Base-by-base conservation (phyloP, 345 rosid species). In the Psidium friedrichsthalianum region DNA sequence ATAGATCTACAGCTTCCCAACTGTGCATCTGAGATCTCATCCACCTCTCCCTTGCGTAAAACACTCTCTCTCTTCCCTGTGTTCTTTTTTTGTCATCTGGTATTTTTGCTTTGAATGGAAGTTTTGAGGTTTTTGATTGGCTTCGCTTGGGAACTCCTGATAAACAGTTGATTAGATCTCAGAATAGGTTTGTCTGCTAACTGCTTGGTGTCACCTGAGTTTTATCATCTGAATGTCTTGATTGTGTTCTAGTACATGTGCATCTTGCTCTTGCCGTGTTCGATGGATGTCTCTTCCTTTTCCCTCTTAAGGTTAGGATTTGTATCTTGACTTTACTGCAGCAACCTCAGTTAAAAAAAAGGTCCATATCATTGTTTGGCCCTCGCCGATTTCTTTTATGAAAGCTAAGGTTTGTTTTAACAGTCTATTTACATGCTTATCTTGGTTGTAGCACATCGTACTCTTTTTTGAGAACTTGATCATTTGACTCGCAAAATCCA, bases 351-450 rank as follows among this genome's bases (percentile, higher is more conserved):
- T 61, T 49, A 9, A 27, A 29, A 29, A 13, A 54, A 55, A 54
- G 36, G 74, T 61, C 21, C 8, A 61, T 55, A 24, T 1, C 24
- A 55, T 82, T n/a, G 56, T 13, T 82, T 40, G 25, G 29, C 0
- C 27, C 0, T 81, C 22, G 16, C 76, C 76, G 36, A 64, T n/a
- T n/a, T 13, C 76, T 14, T 80, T 47, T 0, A 0, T 22, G 5
- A 80, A 47, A 24, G 47, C 83, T 47, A 47, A 11, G 21, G 54
- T 47, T 51, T 0, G 32, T 29, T 11, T 61, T 0, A 61, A 61
- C 40, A 61, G 29, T 0, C 18, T 61, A 61, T 32, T 18, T 0
- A 32, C 1, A 0, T 0, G 3, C 0, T 1, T 32, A n/a, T n/a
- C n/a, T n/a, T n/a, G n/a, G 78, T 24, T 32, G 3, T 16, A 64